Percentiles rank a stretch among this genome's conserved stretches.
Conservation (phyloP, 495 filamentous ascomycete species). For the Acidomyces sp. region DNA sequence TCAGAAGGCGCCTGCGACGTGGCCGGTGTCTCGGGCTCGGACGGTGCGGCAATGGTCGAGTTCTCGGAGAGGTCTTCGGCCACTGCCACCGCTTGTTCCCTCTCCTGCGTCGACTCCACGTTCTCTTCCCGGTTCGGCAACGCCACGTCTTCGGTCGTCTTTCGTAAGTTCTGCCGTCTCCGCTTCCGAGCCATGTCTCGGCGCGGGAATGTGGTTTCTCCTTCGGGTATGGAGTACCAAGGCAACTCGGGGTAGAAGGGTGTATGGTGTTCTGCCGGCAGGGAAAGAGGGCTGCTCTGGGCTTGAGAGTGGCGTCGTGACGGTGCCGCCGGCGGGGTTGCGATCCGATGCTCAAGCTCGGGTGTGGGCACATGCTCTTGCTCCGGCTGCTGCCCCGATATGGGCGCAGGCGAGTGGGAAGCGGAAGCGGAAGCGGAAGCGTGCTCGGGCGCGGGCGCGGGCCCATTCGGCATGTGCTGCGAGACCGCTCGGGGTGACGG, state of each 20-base stretch:
- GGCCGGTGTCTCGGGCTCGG: conserved; percentile 52
- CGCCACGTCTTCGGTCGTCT: conserved; percentile 32
- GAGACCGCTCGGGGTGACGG: conserved; percentile 10
- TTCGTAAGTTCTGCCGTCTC: conserved; percentile 29
- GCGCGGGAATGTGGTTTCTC: conserved; percentile 45
- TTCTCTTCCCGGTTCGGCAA: conserved; percentile 36
- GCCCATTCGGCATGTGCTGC: conserved; percentile 6
- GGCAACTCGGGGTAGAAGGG: conserved; percentile 61
- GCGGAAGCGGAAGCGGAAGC: conserved; percentile 16
- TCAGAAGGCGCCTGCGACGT: conserved; percentile 57
- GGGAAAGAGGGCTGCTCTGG: conserved; percentile 19
- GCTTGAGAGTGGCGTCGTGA: conserved; percentile 13
- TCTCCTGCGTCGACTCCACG: conserved; percentile 19
- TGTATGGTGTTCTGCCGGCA: conserved; percentile 19
- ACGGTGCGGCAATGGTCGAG: conserved; percentile 29
- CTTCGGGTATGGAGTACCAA: conserved; percentile 63
- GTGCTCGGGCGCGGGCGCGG: conserved; percentile 16
- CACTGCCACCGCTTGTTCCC: conserved; percentile 24
- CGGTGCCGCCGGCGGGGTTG: conserved; percentile 9
- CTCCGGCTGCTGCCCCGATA: conserved; percentile 16
- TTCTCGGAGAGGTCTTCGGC: conserved; percentile 17
- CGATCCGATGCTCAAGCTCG: background rate
- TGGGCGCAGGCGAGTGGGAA: conserved; percentile 13
- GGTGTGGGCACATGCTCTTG: background rate
- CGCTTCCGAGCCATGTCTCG: conserved; percentile 33